Base-by-base conservation (phyloP, 2,329 filamentous ascomycete genomes). In the Gliomastix tumulicola region DNA sequence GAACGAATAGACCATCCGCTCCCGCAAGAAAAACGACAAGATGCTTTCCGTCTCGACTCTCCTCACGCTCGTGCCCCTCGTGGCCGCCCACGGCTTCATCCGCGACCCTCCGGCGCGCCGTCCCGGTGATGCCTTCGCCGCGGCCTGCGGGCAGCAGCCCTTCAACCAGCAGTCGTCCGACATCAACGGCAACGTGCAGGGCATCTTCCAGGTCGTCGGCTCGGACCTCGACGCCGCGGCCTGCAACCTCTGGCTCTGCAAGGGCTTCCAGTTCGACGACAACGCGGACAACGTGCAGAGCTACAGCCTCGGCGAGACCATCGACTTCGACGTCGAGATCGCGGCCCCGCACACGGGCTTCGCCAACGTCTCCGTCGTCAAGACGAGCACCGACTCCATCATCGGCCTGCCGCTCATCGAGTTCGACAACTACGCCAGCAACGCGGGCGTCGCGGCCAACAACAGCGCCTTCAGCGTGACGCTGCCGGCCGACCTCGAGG, bases 331-430 rank as follows among this genome's bases (percentile, higher is more conserved):
- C 8, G 57, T 65, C 25, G 45, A 44, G 19, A 49, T 70, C 11
- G 56, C 62, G 9, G 68, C 70, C 36, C 60, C 66, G 7, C 65
- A 68, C 51, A 63, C 62, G 15, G 65, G 65, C 0, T 59, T 61
- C 12, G 59, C 57, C 50, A 80, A 80, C 53, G 71, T 81, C 27
- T 75, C 69, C 15, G 65, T 81, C 34, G 66, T 82, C 45, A 63
- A 72, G 48, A 71, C 68, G 10, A 57, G 61, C 25, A 66, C 64
- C 44, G 70, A 77, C 58, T 59, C 52, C 19, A 54, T 75, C 41
- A 62, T 81, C 19, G 74, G 73, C 22, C 41, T 55, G 33, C 66
- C 69, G 12, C 60, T 81, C 44, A 74, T 71, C 41, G 63, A 60
- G 44, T 81, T 73, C 55, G 62, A 66, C 45, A 59, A 58, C 45